These are phyloP conservation scores for Russula abietina DNA, from an alignment of 768 basidiomycete species.

Conservation along the genomic window DNA sequence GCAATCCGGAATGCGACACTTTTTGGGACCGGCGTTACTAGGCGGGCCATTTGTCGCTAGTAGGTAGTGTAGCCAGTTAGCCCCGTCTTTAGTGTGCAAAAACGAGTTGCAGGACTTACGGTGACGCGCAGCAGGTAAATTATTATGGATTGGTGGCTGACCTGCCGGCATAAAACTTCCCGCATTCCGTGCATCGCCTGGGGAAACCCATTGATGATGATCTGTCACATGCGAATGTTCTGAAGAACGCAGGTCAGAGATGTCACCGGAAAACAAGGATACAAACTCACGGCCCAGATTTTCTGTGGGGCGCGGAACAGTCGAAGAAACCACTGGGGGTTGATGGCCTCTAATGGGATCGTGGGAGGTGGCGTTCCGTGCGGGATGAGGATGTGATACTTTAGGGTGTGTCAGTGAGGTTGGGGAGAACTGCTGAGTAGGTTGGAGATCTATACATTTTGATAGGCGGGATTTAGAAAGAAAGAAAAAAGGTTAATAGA, in stretches of 20 bases:
- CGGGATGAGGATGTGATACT: neutral
- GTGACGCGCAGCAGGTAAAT: neutral
- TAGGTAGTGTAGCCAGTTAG: neutral
- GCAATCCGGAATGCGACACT: conserved; percentile 10
- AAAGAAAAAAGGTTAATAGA: neutral
- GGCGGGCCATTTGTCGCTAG: neutral
- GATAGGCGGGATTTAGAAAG: neutral
- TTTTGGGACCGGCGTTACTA: neutral
- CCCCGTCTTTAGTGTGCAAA: neutral
- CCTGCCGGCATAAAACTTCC: neutral
- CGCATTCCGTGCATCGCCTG: neutral
- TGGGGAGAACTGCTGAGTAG: neutral
- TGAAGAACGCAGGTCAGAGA: neutral
- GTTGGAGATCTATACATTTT: neutral
- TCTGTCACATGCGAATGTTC: neutral
- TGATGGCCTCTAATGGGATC: neutral
- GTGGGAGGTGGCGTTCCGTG: neutral
- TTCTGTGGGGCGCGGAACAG: neutral
- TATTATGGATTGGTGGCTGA: neutral
- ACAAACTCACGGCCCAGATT: neutral
- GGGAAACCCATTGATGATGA: neutral
- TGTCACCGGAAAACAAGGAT: neutral
- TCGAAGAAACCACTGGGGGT: neutral
- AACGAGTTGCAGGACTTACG: neutral
- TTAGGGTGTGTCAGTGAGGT: neutral